phyloP scores from a whole-genome alignment of 116 monocot genomes.

The Iris pallida region DNA sequence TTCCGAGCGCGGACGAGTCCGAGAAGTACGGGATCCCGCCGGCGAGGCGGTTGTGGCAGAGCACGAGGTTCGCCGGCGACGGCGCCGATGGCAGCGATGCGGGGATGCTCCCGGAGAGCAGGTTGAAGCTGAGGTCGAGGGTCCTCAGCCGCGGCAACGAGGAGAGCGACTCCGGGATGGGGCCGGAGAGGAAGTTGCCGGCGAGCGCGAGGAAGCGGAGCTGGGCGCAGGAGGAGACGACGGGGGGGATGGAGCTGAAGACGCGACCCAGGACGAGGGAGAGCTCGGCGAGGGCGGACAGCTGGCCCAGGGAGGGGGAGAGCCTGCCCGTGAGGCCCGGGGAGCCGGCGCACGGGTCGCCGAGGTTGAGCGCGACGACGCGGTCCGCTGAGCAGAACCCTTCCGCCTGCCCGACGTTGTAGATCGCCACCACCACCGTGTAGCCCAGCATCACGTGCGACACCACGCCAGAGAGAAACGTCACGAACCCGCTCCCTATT shows the following conservation, averaged over 20 bases:
- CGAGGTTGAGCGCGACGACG: slow-evolving; percentile 37
- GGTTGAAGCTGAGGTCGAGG: too few species aligned
- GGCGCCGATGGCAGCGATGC: too few species aligned
- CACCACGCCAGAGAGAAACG: too few species aligned
- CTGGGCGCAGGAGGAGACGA: slow-evolving; percentile 20
- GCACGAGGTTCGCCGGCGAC: too few species aligned
- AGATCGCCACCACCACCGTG: too few species aligned
- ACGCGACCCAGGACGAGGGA: slow-evolving; percentile 49
- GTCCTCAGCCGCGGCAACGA: slow-evolving; percentile 19
- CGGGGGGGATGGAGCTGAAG: slow-evolving; percentile 20
- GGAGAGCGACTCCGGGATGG: slow-evolving; percentile 19
- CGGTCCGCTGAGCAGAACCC: slow-evolving; percentile 30
- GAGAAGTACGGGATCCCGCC: slow-evolving; percentile 31
- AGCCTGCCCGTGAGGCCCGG: slow-evolving; percentile 39
- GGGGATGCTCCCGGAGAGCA: too few species aligned
- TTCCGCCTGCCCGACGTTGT: too few species aligned
- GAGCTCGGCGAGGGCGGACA: slow-evolving; percentile 40
- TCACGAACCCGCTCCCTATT: too few species aligned
- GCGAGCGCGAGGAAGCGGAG: slow-evolving; percentile 45
- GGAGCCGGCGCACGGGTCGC: slow-evolving; percentile 49
- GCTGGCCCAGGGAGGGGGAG: slow-evolving; percentile 19
- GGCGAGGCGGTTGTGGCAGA: too few species aligned
- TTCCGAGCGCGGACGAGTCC: too few species aligned
- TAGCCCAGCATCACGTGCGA: too few species aligned
- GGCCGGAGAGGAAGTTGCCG: slow-evolving; percentile 49